phyloP scores from a whole-genome alignment of 495 filamentous ascomycete genomes.

The Xylaria bambusicola region DNA sequence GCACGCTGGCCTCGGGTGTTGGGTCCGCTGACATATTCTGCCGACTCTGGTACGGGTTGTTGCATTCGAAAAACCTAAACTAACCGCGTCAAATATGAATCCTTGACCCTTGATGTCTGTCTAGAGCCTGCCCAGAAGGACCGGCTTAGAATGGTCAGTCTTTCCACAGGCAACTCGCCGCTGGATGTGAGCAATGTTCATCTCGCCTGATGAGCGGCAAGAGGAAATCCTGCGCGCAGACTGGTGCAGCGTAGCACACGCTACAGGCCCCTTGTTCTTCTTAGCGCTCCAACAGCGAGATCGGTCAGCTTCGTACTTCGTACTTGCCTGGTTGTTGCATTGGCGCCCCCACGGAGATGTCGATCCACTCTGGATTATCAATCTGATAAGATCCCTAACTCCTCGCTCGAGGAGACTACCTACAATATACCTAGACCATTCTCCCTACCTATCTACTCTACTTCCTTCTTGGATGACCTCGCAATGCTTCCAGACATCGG shows the following conservation, averaged over 20 bases:
- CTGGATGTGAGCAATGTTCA: too few relatives aligned
- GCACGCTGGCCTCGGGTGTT: conserved; percentile 22
- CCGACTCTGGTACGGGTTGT: not conserved
- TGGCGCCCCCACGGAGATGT: conserved; percentile 1
- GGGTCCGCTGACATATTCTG: not conserved
- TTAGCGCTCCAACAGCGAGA: not conserved
- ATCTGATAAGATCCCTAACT: conserved; percentile 34
- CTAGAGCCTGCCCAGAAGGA: too few relatives aligned
- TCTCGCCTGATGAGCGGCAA: not conserved
- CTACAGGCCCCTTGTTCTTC: not conserved
- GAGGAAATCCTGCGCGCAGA: not conserved
- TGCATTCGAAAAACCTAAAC: too few relatives aligned
- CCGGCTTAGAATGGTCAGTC: not conserved
- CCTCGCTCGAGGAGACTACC: not conserved
- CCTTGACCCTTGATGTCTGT: too few relatives aligned
- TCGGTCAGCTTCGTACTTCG: not conserved
- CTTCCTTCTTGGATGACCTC: too few relatives aligned
- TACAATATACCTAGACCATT: not conserved
- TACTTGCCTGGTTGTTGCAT: not conserved
- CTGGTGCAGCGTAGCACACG: not conserved
- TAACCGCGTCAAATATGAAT: too few relatives aligned
- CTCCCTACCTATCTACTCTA: too few relatives aligned
- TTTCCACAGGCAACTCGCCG: too few relatives aligned
- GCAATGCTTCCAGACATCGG: not conserved
- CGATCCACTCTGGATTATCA: conserved; percentile 24